Percentiles rank a stretch among this genome's conserved stretches.
Conservation (phyloP, 2,329 filamentous ascomycete species). For the Grosmannia penicillata region DNA sequence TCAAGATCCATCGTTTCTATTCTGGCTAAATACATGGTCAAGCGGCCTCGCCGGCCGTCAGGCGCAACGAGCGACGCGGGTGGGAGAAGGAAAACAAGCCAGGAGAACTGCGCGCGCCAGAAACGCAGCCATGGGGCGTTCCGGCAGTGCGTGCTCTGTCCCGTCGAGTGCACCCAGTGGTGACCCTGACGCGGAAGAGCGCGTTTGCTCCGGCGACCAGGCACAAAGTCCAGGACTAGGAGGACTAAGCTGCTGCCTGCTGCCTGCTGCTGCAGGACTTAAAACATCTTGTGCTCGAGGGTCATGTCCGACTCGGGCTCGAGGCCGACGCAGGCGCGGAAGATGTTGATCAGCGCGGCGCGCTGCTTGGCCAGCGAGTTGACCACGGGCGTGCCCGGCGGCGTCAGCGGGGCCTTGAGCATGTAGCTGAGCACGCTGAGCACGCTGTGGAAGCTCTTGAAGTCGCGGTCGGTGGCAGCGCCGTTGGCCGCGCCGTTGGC, state of each 20-base stretch:
- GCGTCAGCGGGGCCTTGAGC: conserved; percentile 91
- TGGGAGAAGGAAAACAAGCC: not conserved
- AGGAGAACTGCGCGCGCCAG: not conserved
- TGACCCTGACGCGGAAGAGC: no score
- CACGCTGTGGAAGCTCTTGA: conserved; percentile 91
- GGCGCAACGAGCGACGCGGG: not conserved
- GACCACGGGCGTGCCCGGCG: conserved; percentile 86
- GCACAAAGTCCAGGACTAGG: no score
- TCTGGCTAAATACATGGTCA: not conserved
- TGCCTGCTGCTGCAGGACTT: no score
- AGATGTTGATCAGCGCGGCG: conserved; percentile 88
- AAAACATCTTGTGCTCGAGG: conserved; percentile 94
- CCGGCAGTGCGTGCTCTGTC: no score
- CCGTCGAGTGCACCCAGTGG: no score
- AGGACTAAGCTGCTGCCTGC: no score
- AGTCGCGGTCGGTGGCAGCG: conserved; percentile 40
- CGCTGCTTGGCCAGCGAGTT: conserved; percentile 96
- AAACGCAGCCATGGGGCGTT: not conserved
- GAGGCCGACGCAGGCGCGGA: conserved; percentile 91
- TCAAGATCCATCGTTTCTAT: no score
- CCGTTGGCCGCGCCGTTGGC: no score
- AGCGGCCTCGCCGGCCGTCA: not conserved
- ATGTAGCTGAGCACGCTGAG: conserved; percentile 97
- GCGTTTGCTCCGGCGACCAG: no score
- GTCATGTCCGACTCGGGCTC: conserved; percentile 99